Base-by-base conservation (phyloP, 495 filamentous ascomycete species). In the Penicillium cinerascens region DNA sequence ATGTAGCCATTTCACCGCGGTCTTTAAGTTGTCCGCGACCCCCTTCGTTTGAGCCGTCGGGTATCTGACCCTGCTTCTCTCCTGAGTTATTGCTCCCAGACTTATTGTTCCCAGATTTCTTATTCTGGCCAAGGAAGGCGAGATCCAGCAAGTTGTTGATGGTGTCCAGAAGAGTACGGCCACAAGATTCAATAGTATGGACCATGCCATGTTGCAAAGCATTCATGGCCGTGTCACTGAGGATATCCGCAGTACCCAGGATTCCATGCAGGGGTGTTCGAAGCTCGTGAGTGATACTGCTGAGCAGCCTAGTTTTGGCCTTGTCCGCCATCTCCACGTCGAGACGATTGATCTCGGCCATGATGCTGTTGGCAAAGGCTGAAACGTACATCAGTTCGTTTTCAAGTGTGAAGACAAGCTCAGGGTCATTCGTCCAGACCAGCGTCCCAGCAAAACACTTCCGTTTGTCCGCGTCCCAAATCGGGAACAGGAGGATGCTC, bases 241-340 rank as follows among this genome's bases (percentile, higher is more conserved):
- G 61, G 47, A 90, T 77, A 54, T 89, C 84, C 6, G 79, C 75
- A 43, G 75, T 82, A 0, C 80, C 82, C 0, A 87, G 52, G 38
- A 87, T 84, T 1, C 83, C 85, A 58, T 88, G 84, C 13, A 90
- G 61, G 1, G 87, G 87, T 3, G 74, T 83, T 11, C 87, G 74
- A 13, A 89, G 71, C 56, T 90, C 87, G 54, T 90, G 87, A 2
- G 81, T 83, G 22, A 90, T 83, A 35, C 80, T 86, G 4, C 80
- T 84, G 35, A 90, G 81, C 43, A 89, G 81, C 43, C 83, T 83
- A 6, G 78, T 76, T 58, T 90, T 89, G 33, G 78, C 76, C 48
- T 66, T 71, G 40, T 82, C 74, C 7, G 77, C 72, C 41, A 61
- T 49, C 40, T 74, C 71, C 0, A 72, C 71, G 47, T 79, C 75